Conservation (phyloP, 208 protist genomes). For the Tritrichomonas foetus region DNA sequence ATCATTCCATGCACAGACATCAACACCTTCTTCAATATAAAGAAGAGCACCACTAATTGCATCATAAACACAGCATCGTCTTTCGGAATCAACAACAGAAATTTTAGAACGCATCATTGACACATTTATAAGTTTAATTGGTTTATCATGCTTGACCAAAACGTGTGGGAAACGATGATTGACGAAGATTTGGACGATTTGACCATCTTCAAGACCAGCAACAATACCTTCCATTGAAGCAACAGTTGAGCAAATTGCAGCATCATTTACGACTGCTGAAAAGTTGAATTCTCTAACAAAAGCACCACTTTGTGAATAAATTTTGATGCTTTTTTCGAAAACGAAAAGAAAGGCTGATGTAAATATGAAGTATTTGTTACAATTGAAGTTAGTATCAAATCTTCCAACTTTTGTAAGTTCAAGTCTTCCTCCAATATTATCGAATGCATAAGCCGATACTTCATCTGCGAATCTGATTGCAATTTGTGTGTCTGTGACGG, state of each 20-base stretch:
- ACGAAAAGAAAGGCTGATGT: not conserved
- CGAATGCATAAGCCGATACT: not conserved
- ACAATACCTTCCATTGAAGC: not conserved
- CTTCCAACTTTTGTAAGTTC: not conserved
- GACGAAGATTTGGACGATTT: not conserved
- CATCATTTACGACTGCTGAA: not conserved
- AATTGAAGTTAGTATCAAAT: not conserved
- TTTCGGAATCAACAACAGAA: not conserved
- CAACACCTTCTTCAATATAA: not conserved
- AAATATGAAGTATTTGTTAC: not conserved
- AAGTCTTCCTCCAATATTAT: not conserved
- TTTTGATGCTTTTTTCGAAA: constrained; percentile 12
- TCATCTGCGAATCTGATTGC: not conserved
- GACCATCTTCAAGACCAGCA: constrained; percentile 21
- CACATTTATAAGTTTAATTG: not conserved
- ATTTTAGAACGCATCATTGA: not conserved
- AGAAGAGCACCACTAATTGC: not conserved
- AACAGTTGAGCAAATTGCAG: not conserved
- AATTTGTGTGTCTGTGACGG: not conserved
- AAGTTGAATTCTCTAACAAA: not conserved
- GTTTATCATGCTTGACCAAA: not conserved
- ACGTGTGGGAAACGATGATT: constrained; percentile 6
- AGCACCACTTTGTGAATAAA: not conserved
- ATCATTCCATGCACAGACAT: not conserved
- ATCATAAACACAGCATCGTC: not conserved